Evolutionary conservation across 257 asterid species (phyloP).

Genomic region (Scutellaria minor): DNA sequence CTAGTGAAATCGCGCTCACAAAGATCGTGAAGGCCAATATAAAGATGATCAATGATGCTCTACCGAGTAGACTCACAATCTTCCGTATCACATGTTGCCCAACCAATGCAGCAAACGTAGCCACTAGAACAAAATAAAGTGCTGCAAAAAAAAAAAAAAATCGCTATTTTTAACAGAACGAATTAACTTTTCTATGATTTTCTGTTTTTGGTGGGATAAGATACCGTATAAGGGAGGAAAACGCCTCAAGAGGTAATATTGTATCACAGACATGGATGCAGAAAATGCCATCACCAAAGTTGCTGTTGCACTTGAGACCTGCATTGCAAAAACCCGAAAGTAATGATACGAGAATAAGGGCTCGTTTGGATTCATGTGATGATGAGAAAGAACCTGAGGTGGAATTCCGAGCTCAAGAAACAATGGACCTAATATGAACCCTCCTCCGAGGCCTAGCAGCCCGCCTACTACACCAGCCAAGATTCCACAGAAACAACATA

Average conservation of each 20-base stretch:
- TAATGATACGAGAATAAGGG: not conserved
- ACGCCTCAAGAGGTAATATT: slow-evolving; percentile 59
- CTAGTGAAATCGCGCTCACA: slow-evolving; percentile 64
- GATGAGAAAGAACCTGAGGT: slow-evolving; percentile 52
- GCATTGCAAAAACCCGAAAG: slow-evolving; percentile 26
- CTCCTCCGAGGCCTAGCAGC: slow-evolving; percentile 73
- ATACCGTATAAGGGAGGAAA: slow-evolving; percentile 62
- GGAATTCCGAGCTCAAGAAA: slow-evolving; percentile 64
- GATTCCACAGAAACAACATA: slow-evolving; percentile 58
- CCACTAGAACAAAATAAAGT: slow-evolving; percentile 54
- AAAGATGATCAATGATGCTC: slow-evolving; percentile 74
- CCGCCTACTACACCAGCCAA: slow-evolving; percentile 71
- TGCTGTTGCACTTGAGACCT: slow-evolving; percentile 73
- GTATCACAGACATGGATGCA: slow-evolving; percentile 68
- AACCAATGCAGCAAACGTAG: slow-evolving; percentile 57
- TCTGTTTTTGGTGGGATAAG: not conserved
- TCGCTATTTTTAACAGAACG: not conserved
- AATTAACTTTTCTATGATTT: not conserved
- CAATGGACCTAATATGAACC: slow-evolving; percentile 68
- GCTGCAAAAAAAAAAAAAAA: slow-evolving; percentile 43
- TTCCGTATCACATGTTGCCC: slow-evolving; percentile 66
- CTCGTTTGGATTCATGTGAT: not conserved
- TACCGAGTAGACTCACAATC: slow-evolving; percentile 57
- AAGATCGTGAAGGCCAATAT: slow-evolving; percentile 65
- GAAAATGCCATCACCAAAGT: slow-evolving; percentile 60